phyloP scores from a whole-genome alignment of 139 green algal species.

The Pseudopediastrum boryanum region DNA sequence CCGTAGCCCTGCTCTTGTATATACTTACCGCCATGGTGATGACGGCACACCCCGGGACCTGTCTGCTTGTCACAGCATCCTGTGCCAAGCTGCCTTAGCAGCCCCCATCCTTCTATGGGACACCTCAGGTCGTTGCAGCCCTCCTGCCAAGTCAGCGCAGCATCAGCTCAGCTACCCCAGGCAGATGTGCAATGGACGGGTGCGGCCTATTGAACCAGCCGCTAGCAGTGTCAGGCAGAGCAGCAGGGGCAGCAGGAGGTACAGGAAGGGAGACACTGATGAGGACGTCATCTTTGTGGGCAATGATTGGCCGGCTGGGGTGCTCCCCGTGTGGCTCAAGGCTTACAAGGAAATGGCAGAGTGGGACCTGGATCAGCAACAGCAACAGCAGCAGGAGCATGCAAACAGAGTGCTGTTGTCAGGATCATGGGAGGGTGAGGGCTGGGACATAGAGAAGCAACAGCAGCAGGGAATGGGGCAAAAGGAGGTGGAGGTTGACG shows the following conservation, averaged over 20 bases:
- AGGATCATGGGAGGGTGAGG: too few relatives aligned
- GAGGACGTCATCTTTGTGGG: constrained; percentile 54
- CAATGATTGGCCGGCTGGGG: constrained; percentile 68
- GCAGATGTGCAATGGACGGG: too few relatives aligned
- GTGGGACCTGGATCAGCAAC: constrained; percentile 16
- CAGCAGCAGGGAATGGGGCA: too few relatives aligned
- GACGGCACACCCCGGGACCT: constrained; percentile 35
- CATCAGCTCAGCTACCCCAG: too few relatives aligned
- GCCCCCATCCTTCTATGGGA: constrained; percentile 74
- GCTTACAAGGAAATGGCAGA: constrained; percentile 41
- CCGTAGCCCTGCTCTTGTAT: neutral
- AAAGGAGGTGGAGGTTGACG: too few relatives aligned
- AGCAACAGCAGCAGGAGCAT: too few relatives aligned
- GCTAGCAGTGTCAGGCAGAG: constrained; percentile 9
- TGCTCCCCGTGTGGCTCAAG: constrained; percentile 65
- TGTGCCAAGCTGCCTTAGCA: constrained; percentile 83
- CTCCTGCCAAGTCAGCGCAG: too few relatives aligned
- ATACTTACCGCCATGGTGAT: constrained; percentile 17
- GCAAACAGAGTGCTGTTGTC: too few relatives aligned
- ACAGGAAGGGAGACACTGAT: neutral
- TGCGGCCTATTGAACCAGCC: too few relatives aligned
- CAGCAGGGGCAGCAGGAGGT: constrained; percentile 4
- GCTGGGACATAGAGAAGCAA: too few relatives aligned
- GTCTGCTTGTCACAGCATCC: constrained; percentile 72
- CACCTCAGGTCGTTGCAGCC: neutral